Conservation (phyloP, 164 flowering plant species). For the Berberis thunbergii region DNA sequence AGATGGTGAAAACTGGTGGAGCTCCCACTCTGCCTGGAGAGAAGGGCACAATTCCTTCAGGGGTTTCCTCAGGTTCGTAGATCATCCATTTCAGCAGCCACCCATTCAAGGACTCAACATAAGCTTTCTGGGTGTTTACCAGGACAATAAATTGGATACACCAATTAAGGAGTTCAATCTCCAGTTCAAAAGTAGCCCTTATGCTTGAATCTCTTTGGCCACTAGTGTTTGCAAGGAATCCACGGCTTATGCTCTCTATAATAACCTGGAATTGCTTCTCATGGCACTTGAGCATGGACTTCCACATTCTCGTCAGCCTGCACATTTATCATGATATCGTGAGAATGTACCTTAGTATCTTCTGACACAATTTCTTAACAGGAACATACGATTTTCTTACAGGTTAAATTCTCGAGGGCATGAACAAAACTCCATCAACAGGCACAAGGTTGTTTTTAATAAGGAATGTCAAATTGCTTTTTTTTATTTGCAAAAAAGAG, state of each 20-base stretch:
- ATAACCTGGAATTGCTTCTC: slow-evolving; percentile 84
- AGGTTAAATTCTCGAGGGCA: no score
- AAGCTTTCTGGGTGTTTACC: slow-evolving; percentile 62
- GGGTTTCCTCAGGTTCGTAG: slow-evolving; percentile 62
- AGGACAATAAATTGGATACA: slow-evolving; percentile 49
- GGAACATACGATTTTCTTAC: no score
- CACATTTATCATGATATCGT: slow-evolving; percentile 8
- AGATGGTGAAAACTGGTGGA: slow-evolving; percentile 71
- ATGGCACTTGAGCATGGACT: slow-evolving; percentile 72
- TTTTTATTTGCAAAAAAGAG: no score
- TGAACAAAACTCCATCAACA: no score
- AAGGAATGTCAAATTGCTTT: no score
- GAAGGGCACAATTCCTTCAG: slow-evolving; percentile 77
- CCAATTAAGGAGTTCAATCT: slow-evolving; percentile 72
- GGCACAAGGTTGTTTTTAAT: no score
- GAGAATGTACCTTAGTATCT: not conserved
- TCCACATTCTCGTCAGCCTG: slow-evolving; percentile 91
- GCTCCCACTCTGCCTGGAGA: slow-evolving; percentile 88
- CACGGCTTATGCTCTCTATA: slow-evolving; percentile 54
- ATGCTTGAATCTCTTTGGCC: slow-evolving; percentile 43
- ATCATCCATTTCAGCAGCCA: slow-evolving; percentile 70
- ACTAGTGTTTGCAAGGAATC: slow-evolving; percentile 45
- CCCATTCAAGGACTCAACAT: slow-evolving; percentile 55
- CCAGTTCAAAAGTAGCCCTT: slow-evolving; percentile 67
- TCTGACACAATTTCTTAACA: no score